A percentile compares a stretch with the other conserved stretches of the same genome.
Evolutionary conservation across 768 basidiomycete species (phyloP).

Genomic region (Hysterangium stoloniferum): DNA sequence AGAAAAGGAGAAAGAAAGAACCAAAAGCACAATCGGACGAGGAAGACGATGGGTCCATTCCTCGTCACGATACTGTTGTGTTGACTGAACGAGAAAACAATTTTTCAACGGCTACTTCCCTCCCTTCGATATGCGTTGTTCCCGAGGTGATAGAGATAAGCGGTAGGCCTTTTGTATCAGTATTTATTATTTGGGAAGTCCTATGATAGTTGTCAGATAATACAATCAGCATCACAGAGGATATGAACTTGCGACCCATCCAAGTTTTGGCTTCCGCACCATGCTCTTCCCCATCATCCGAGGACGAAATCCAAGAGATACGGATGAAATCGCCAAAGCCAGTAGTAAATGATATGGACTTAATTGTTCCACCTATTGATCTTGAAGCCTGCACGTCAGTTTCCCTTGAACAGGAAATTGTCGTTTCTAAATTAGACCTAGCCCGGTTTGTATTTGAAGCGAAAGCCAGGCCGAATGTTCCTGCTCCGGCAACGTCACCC

Average conservation of each 20-base stretch:
- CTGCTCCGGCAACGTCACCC: background rate
- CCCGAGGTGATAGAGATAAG: constrained; percentile 18
- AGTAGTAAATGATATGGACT: no score
- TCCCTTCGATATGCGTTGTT: constrained; percentile 8
- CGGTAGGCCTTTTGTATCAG: constrained; percentile 13
- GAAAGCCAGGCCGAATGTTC: background rate
- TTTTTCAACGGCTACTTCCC: background rate
- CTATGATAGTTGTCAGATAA: constrained; percentile 11
- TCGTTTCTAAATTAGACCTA: background rate
- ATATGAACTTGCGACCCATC: background rate
- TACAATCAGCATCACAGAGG: constrained; percentile 23
- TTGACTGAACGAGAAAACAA: constrained; percentile 6
- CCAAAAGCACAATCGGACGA: constrained; percentile 6
- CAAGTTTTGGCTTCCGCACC: background rate
- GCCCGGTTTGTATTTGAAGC: background rate
- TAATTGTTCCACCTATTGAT: background rate
- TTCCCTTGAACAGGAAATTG: background rate
- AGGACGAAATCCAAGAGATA: background rate
- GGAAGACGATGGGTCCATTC: constrained; percentile 15
- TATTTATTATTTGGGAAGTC: constrained; percentile 11
- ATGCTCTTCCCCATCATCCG: background rate
- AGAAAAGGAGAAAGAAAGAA: constrained; percentile 17
- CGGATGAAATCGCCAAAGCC: background rate
- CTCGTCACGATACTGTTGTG: background rate
- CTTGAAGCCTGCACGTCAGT: background rate